Evolutionary conservation across 805 yeast genomes (phyloP).

Genomic region (Debaryomyces tyrocola): DNA sequence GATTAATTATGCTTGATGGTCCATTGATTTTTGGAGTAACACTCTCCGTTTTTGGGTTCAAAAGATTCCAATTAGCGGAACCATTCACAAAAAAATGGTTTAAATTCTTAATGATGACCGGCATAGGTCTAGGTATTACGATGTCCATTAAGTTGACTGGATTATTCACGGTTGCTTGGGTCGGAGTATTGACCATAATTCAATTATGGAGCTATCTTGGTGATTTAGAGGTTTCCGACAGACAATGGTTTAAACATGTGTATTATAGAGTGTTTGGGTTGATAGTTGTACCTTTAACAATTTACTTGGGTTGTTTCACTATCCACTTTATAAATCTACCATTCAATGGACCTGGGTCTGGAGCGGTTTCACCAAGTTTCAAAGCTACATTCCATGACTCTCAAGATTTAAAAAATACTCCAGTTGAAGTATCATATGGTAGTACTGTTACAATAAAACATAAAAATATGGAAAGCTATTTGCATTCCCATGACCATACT

Average conservation of each 20-base stretch:
- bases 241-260: conserved; percentile 40
- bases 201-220: conserved; percentile 71
- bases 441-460: conserved; percentile 74
- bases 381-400: conserved; percentile 55
- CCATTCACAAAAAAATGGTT: conserved; percentile 56
- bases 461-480: conserved; percentile 64
- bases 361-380: conserved; percentile 65
- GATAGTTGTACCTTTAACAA: conserved; percentile 52
- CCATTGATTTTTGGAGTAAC: conserved; percentile 46
- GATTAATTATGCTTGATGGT: conserved; percentile 45
- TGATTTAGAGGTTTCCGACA: conserved; percentile 53
- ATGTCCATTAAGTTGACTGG: conserved; percentile 74
- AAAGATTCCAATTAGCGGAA: conserved; percentile 44
- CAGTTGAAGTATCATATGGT: conserved; percentile 73
- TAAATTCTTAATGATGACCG: conserved; percentile 47
- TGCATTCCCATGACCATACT: conserved; percentile 70
- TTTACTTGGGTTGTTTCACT: conserved; percentile 59
- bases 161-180: conserved; percentile 64
- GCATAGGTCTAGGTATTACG: conserved; percentile 53
- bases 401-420: conserved; percentile 34
- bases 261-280: conserved; percentile 41
- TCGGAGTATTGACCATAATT: conserved; percentile 45
- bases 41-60: conserved; percentile 52
- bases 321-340: conserved; percentile 53
- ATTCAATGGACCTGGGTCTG: conserved; percentile 57